These are phyloP conservation scores for Karstenula rhodostoma DNA, from an alignment of 2,329 filamentous ascomycete genomes.

Conservation along the genomic window DNA sequence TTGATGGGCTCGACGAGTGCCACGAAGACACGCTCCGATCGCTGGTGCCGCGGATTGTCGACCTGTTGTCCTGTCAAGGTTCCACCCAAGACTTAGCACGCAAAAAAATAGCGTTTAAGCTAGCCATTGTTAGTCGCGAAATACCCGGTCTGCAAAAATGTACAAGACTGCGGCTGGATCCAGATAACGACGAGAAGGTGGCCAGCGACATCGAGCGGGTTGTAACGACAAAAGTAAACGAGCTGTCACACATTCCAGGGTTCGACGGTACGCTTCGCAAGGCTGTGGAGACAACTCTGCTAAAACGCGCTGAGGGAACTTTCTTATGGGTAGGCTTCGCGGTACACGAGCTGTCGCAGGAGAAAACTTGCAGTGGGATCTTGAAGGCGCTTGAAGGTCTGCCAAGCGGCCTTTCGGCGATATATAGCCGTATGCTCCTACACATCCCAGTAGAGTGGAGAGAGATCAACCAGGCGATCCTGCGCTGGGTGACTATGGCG, in stretches of 20 bases:
- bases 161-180: slow-evolving; percentile 36
- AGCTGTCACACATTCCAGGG: slow-evolving; percentile 22
- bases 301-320: slow-evolving; percentile 37
- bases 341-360: slow-evolving; percentile 24
- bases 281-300: slow-evolving; percentile 25
- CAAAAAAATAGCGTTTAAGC: slow-evolving; percentile 22
- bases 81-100: background rate
- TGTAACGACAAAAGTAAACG: slow-evolving; percentile 29
- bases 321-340: slow-evolving; percentile 46
- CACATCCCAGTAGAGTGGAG: slow-evolving; percentile 27
- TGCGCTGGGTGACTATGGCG: slow-evolving; percentile 39
- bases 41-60: slow-evolving; percentile 22
- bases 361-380: slow-evolving; percentile 19
- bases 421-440: slow-evolving; percentile 40
- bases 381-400: slow-evolving; percentile 23
- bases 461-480: slow-evolving; percentile 27
- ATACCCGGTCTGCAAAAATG: slow-evolving; percentile 26
- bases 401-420: slow-evolving; percentile 32
- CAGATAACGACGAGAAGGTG: slow-evolving; percentile 28
- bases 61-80: slow-evolving; percentile 13
- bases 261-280: slow-evolving; percentile 15
- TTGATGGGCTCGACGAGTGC: slow-evolving; percentile 44
- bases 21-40: slow-evolving; percentile 16
- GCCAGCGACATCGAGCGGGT: slow-evolving; percentile 35
- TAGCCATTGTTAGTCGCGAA: slow-evolving; percentile 32